Base-by-base conservation (phyloP, 1,284 basidiomycete species). In the Cryptococcus wingfieldii region DNA sequence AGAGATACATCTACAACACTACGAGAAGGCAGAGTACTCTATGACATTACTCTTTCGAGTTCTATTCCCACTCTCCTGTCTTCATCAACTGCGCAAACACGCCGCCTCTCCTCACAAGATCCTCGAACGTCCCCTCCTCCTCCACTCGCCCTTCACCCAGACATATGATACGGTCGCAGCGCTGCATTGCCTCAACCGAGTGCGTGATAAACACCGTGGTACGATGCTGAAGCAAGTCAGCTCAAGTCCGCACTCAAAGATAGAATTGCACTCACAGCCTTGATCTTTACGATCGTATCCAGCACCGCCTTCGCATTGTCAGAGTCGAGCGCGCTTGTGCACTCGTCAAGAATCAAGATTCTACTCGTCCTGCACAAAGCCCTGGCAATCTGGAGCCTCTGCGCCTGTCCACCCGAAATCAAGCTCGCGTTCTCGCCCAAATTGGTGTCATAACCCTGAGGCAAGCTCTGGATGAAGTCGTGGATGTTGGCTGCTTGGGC, bases 201-300 rank as follows among this genome's bases (percentile, higher is more conserved):
- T 98, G 95, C 19, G 94, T 97, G 64, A 98, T 85, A 80, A 97
- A 87, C 59, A 98, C 74, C 51, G 89, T 92, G 59, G 92, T 96
- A 57, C 86, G 81, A 4, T 83, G 55, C 66, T 72, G 37, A 92
- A 27, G 93, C 89, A 27, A 96, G 83, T 69, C 96, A 92, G 5
- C 96, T 80, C 2, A 16, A 28, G 16, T 28, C 18, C 7, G 18
- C 4, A 23, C 18, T 8, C 13, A 7, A 25, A 16, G 23, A 49
- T 13, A 31, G 13, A 7, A 39, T 12, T 5, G 13, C n/a, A 64
- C 70, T 69, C 60, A 70, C 84, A 18, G 79, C 75, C 75, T 84
- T 85, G 60, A 86, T 84, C 43, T 76, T 74, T 54, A 79, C 77
- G 39, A 95, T 84, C 13, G 90, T 87, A 58, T 91, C 85, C 69